phyloP scores from a whole-genome alignment of 2,329 filamentous ascomycete species.

The Diaporthe humulicola region DNA sequence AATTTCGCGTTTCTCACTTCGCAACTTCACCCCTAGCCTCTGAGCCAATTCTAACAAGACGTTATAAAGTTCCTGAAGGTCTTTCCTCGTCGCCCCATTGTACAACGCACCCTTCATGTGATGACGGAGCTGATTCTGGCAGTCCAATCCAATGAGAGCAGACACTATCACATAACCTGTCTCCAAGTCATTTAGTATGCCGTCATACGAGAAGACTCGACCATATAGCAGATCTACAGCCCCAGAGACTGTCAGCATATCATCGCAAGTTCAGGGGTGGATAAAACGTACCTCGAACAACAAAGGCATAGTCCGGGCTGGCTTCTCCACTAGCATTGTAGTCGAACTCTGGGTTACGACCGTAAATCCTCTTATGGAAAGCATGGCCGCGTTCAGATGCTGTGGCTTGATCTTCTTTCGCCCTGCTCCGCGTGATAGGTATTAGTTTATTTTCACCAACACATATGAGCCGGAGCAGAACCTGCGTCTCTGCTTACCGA shows the following conservation, averaged over 20 bases:
- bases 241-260: not conserved
- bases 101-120: constrained; percentile 1
- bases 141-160: not conserved
- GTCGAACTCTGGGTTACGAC: constrained; percentile 2
- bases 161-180: not conserved
- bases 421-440: not conserved
- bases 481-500: not conserved
- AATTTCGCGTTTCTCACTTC: not conserved
- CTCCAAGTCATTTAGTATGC: constrained; percentile 1
- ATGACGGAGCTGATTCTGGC: not conserved
- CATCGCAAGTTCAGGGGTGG: not conserved
- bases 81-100: not conserved
- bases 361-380: constrained; percentile 14
- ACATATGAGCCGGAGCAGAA: not conserved
- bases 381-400: constrained; percentile 4
- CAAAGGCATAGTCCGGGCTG: constrained; percentile 12
- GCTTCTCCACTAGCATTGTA: not conserved
- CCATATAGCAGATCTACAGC: not conserved
- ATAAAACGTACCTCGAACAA: not conserved
- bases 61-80: not conserved
- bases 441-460: not conserved
- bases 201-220: not conserved
- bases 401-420: not conserved
- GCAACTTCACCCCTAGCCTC: not conserved
- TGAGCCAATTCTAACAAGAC: not conserved